Evolutionary conservation across 164 flowering plant species (phyloP), one percentile per base, ranked within the genome.

Genomic region (Magnolia changhungtana): DNA sequence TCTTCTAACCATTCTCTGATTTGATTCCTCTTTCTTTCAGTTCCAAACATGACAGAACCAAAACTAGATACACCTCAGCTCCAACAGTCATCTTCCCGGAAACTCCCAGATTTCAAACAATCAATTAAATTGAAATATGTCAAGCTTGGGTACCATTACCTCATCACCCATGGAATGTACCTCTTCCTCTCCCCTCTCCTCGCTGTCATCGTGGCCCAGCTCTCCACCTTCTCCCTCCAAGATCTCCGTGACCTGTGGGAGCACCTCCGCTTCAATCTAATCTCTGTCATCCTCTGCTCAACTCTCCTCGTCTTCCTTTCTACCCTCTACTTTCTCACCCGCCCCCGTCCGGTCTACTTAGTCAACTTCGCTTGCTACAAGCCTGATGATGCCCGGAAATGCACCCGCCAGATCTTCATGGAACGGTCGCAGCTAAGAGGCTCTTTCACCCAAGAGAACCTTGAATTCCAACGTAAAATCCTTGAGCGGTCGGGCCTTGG

Each of bases 401-500:
- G 97, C 82, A 78, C 90, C 23, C 84, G 90, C 68, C 88, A 89
- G 78, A 78, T 80, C 23, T 91, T 91, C 82, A 88, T 91, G 93
- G 89, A 90, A 68, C 50, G 89, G 66, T 90, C 93, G 3, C 11
- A n/a, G 8, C 50, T 78, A 67, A 84, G 84, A 0, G 91, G 88
- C 24, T 59, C 80, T 3, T 90, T 91, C 71, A 85, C 89, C 4
- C 76, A 85, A 8, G 83, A 76, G 68, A 91, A 85, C 74, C 90
- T 92, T 31, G 88, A 84, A 68, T 92, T 92, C 75, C 97, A 92
- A 45, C 78, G 88, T 51, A 90, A 87, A 74, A 89, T 91, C 77
- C 82, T 91, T 23, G 93, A 89, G 79, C 81, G 90, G 69, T 90
- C 96, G 1, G 96, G 96, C n/a, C 90, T 91, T 69, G 92, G 96